These are phyloP conservation scores for Colletotrichum horii DNA, from an alignment of 2,329 filamentous ascomycete genomes.

Conservation along the genomic window DNA sequence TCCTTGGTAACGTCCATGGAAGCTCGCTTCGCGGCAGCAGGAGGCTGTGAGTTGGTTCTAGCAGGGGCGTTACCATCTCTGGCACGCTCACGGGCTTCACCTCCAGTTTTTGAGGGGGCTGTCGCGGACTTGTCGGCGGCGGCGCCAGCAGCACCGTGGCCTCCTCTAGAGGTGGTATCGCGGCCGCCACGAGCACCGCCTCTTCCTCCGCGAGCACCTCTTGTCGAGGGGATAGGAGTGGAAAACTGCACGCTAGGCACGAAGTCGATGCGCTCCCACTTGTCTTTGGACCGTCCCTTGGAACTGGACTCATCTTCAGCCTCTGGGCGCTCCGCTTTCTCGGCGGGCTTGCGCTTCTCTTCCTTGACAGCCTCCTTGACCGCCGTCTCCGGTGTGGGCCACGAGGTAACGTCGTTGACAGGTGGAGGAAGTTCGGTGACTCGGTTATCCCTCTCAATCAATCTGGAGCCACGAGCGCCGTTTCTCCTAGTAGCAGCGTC, in stretches of 20 bases:
- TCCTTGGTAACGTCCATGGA: constrained; percentile 50
- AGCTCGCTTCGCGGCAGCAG: constrained; percentile 46
- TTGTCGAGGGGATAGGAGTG: constrained; percentile 71
- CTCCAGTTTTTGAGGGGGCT: constrained; percentile 31
- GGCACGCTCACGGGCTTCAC: constrained; percentile 37
- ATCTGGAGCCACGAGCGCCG: constrained; percentile 50
- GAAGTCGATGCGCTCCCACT: constrained; percentile 85
- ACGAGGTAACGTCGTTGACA: constrained; percentile 77
- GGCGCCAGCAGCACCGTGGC: constrained; percentile 26
- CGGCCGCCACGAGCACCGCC: constrained; percentile 52
- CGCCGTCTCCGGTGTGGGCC: constrained; percentile 88
- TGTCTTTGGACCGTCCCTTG: constrained; percentile 72
- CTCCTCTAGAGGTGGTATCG: constrained; percentile 34
- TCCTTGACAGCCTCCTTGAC: constrained; percentile 70
- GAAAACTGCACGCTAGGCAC: constrained; percentile 86
- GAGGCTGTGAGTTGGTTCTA: constrained; percentile 39
- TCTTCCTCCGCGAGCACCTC: constrained; percentile 52
- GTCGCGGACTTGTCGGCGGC: constrained; percentile 41
- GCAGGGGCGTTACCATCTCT: constrained; percentile 41
- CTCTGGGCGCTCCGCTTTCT: constrained; percentile 63
- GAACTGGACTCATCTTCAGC: constrained; percentile 63
- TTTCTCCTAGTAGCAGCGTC: constrained; percentile 43
- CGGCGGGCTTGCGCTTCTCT: constrained; percentile 73
- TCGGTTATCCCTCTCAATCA: constrained; percentile 40
- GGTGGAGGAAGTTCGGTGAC: constrained; percentile 55